A percentile compares a stretch with the other conserved stretches of the same genome.
Evolutionary conservation across 2,329 filamentous ascomycete genomes (phyloP).

Genomic region (Penicillium hesseltinei): DNA sequence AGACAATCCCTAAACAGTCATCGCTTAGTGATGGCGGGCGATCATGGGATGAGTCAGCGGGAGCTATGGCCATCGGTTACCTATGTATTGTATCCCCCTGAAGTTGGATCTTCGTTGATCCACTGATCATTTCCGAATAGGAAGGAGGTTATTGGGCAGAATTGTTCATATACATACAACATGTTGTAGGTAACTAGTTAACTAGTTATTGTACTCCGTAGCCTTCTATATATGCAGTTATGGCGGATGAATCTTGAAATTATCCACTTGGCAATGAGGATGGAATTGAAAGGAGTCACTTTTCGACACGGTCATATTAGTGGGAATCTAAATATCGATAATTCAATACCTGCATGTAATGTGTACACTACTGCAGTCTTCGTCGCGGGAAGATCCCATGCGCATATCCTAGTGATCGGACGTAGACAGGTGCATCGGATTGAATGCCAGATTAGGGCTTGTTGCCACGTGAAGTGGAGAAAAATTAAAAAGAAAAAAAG

Average conservation of each 20-base stretch:
- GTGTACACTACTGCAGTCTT: conserved; percentile 2
- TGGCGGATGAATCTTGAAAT: not conserved
- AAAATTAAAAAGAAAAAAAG: not conserved
- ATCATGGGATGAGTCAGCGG: conserved; percentile 9
- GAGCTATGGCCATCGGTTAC: conserved; percentile 34
- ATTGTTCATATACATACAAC: not conserved
- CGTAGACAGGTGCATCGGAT: conserved; percentile 25
- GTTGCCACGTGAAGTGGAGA: conserved; percentile 10
- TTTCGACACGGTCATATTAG: not conserved
- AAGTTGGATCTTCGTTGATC: conserved; percentile 13
- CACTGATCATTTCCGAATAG: conserved; percentile 19
- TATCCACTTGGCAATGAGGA: not conserved
- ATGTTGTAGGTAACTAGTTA: not conserved
- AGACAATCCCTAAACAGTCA: conserved; percentile 19
- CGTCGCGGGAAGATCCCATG: conserved; percentile 10
- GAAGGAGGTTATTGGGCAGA: conserved; percentile 23
- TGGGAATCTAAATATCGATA: not conserved
- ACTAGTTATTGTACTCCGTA: not conserved
- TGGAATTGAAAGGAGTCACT: not conserved
- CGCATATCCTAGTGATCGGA: conserved; percentile 4
- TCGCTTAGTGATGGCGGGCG: conserved; percentile 10
- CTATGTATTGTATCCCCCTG: conserved; percentile 1
- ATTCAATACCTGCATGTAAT: not conserved
- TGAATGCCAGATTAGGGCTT: conserved; percentile 27
- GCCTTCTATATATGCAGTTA: not conserved